Conservation (phyloP, 768 basidiomycete species). For the Kwoniella newhampshirensis region DNA sequence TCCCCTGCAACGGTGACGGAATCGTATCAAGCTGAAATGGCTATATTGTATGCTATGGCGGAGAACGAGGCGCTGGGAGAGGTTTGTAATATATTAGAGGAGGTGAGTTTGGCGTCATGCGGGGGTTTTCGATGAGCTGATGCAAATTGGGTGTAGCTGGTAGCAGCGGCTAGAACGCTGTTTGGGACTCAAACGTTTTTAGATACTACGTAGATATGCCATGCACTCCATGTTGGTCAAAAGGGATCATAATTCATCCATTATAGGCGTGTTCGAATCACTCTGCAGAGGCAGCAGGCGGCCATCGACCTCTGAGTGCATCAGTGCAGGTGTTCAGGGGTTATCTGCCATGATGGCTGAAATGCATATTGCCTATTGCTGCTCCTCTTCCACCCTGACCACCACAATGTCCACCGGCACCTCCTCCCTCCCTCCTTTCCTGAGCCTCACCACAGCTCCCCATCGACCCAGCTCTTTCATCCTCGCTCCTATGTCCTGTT, state of each 20-base stretch:
- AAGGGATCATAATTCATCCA: too few species aligned
- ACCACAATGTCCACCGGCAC: constrained; percentile 24
- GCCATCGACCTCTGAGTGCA: too few species aligned
- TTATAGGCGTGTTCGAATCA: too few species aligned
- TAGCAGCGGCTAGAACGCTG: constrained; percentile 43
- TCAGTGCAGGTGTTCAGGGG: too few species aligned
- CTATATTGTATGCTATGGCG: constrained; percentile 50
- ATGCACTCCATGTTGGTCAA: too few species aligned
- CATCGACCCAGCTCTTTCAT: constrained; percentile 33
- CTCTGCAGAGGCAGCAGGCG: too few species aligned
- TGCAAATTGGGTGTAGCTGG: constrained; percentile 16
- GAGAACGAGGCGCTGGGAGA: constrained; percentile 49
- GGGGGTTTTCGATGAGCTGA: background rate
- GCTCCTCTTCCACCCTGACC: constrained; percentile 1
- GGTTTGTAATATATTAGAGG: constrained; percentile 47
- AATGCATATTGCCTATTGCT: too few species aligned
- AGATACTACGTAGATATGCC: background rate
- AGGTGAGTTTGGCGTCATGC: constrained; percentile 33
- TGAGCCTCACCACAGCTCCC: constrained; percentile 19
- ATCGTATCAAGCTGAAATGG: constrained; percentile 34
- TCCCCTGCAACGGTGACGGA: too few species aligned
- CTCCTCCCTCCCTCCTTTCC: constrained; percentile 21
- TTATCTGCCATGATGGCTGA: too few species aligned
- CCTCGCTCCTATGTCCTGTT: constrained; percentile 19
- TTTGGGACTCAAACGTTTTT: constrained; percentile 45